A percentile compares a stretch with the other conserved stretches of the same genome.
phyloP scores from a whole-genome alignment of 2,329 filamentous ascomycete genomes.

The Botrytis pseudocinerea region DNA sequence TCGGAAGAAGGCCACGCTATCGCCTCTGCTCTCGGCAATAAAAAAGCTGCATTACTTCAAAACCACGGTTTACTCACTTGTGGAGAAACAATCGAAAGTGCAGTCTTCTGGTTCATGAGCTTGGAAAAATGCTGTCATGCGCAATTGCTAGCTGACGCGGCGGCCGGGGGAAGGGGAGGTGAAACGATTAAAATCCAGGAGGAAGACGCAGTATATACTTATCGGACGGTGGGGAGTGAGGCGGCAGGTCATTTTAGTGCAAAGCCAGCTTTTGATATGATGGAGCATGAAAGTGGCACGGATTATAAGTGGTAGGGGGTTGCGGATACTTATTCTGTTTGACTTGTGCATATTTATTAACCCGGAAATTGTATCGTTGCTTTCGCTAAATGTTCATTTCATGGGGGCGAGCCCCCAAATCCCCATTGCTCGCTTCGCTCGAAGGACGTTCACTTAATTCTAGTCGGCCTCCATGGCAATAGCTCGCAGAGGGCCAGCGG shows the following conservation, averaged over 20 bases:
- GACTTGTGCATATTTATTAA: not conserved
- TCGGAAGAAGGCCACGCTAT: constrained; percentile 53
- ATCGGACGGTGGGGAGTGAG: constrained; percentile 62
- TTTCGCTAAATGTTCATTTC: not conserved
- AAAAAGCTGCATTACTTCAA: constrained; percentile 54
- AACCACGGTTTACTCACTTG: constrained; percentile 58
- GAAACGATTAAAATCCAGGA: constrained; percentile 67
- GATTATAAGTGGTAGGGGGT: constrained; percentile 38
- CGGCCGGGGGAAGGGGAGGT: constrained; percentile 61
- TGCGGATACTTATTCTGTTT: too few relatives aligned
- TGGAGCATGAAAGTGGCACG: constrained; percentile 54
- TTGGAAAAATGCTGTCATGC: constrained; percentile 52
- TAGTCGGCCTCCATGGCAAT: not conserved
- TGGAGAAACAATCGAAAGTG: constrained; percentile 51
- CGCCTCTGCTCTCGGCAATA: constrained; percentile 48
- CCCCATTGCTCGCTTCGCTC: not conserved
- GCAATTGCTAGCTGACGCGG: constrained; percentile 57
- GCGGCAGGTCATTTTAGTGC: constrained; percentile 69
- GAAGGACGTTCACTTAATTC: not conserved
- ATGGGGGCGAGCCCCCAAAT: not conserved
- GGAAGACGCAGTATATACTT: constrained; percentile 67
- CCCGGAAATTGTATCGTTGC: not conserved
- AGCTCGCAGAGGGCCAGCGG: not conserved
- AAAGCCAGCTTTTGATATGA: constrained; percentile 70
- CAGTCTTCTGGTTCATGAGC: constrained; percentile 56